Base-by-base conservation (phyloP, 345 rosid species). In the Dipteronia sinensis region DNA sequence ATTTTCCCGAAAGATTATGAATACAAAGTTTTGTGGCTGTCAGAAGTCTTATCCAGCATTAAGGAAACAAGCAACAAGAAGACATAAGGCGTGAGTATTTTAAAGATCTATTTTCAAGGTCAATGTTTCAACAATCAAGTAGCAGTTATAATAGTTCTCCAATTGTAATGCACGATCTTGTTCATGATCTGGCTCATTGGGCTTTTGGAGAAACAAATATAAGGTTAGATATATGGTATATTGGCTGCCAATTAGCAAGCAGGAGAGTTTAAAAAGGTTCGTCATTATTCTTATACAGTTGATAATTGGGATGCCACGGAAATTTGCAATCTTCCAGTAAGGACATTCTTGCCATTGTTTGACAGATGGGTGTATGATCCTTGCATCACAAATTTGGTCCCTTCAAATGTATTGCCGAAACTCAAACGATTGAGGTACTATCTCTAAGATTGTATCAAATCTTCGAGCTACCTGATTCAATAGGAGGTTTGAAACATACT, bases 11-110 rank as follows among this genome's bases (percentile, higher is more conserved):
- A 72, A 11, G 76, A 16, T 15, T 40, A 72, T 51, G 49, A 10
- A 7, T 69, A 82, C 6, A 7, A 49, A 19, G 66, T 17, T 13
- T 51, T 84, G 0, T 86, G 87, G 86, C 74, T 71, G 9, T 82
- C 77, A 0, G 72, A 80, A 67, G 84, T 25, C 76, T 67, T 25
- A 3, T 83, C n/a, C 20, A 23, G 19, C 69, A 23, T 3, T 31
- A 66, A 1, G 10, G 2, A 7, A 1, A n/a, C 19, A 20, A 59
- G 15, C 62, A 25, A 38, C 6, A n/a, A 1, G 81, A 77, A 66
- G 73, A 44, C 8, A 0, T 34, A 0, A 83, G 77, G 7, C 3
- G 10, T 44, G 20, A 62, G 15, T 78, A 65, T 74, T 77, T 83
- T 6, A 2, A 10, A 3, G 46, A 65, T 29, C 22, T 79, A 7